A percentile compares a stretch with the other conserved stretches of the same genome.
These are phyloP conservation scores for Eucalyptus camaldulensis DNA, from an alignment of 345 rosid genomes.

Conservation along the genomic window DNA sequence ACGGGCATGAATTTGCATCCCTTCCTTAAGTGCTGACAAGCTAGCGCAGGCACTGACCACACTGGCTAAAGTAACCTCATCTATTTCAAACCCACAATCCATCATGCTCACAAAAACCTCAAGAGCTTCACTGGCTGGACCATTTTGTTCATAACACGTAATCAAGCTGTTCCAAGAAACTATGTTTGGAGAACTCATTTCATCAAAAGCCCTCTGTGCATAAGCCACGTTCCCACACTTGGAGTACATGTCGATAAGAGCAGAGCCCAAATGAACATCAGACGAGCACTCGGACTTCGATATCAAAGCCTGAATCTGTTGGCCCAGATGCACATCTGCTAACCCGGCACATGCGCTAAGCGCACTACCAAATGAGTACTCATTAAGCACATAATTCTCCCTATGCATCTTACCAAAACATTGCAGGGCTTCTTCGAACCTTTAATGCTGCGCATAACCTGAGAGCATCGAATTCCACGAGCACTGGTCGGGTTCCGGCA, in stretches of 20 bases:
- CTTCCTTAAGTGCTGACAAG: no score
- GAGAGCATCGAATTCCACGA: constrained; percentile 77
- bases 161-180: no score
- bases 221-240: no score
- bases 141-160: no score
- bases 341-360: constrained; percentile 63
- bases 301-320: constrained; percentile 64
- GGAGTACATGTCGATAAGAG: constrained; percentile 65
- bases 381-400: constrained; percentile 34
- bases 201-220: no score
- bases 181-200: no score
- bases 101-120: no score
- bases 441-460: constrained; percentile 58
- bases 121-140: no score
- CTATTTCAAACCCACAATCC: no score
- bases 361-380: constrained; percentile 54
- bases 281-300: constrained; percentile 22
- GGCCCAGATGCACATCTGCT: constrained; percentile 31
- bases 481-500: constrained; percentile 66
- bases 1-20: no score
- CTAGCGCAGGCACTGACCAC: no score
- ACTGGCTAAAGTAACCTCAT: no score
- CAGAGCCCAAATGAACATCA: constrained; percentile 66
- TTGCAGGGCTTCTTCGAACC: constrained; percentile 40
- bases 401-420: constrained; percentile 50